Evolutionary conservation across 768 basidiomycete genomes (phyloP).

Genomic region (Porpolomopsis calyptriformis): DNA sequence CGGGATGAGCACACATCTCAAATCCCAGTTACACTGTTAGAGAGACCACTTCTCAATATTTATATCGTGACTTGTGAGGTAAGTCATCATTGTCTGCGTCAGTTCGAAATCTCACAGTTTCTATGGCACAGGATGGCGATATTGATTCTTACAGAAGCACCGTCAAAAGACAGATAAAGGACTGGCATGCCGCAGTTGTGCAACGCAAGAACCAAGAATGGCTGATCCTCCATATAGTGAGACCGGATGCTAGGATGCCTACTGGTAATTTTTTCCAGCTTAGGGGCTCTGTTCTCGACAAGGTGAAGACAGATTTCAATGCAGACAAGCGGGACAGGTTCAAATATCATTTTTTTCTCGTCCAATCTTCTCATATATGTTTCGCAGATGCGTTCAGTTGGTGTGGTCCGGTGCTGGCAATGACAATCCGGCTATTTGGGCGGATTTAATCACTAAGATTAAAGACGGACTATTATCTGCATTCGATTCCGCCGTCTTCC

Average conservation of each 20-base stretch:
- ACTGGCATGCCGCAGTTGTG: constrained; percentile 68
- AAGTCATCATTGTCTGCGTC: constrained; percentile 12
- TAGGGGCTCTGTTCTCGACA: constrained; percentile 79
- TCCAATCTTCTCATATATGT: constrained; percentile 10
- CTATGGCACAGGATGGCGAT: constrained; percentile 39
- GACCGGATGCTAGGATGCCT: constrained; percentile 51
- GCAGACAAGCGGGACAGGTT: constrained; percentile 78
- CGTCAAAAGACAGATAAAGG: constrained; percentile 79
- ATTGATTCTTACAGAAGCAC: constrained; percentile 68
- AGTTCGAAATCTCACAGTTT: not conserved
- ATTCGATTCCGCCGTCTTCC: constrained; percentile 68
- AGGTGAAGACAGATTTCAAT: constrained; percentile 88
- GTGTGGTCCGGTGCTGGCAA: constrained; percentile 55
- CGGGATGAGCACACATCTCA: constrained; percentile 71
- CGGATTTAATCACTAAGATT: constrained; percentile 75
- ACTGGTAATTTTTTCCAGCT: constrained; percentile 71
- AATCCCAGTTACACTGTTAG: constrained; percentile 66
- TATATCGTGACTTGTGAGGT: constrained; percentile 88
- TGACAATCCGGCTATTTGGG: constrained; percentile 75
- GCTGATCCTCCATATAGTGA: constrained; percentile 80
- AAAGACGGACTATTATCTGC: constrained; percentile 84
- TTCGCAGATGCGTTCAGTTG: constrained; percentile 66
- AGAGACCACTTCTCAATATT: constrained; percentile 78
- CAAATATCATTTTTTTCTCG: constrained; percentile 8
- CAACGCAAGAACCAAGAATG: constrained; percentile 83